These are phyloP conservation scores for Smallanthus sonchifolius DNA, from an alignment of 129 eudicot species.

Conservation along the genomic window DNA sequence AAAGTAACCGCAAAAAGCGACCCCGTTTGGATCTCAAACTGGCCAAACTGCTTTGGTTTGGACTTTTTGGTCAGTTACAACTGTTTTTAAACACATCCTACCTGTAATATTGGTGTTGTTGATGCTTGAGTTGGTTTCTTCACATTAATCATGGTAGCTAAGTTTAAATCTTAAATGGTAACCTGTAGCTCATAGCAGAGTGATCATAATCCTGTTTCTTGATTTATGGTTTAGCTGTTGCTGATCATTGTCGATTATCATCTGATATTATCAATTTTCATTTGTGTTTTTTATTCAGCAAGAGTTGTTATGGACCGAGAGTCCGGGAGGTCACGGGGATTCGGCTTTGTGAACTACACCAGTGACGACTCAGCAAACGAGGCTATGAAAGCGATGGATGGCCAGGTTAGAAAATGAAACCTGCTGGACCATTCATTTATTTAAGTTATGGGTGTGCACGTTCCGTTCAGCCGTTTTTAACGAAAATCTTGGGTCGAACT, in stretches of 20 bases:
- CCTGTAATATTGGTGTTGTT: neutral
- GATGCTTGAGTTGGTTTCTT: neutral
- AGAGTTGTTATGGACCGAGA: constrained; percentile 62
- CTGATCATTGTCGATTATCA: neutral
- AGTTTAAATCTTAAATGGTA: neutral
- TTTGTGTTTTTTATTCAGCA: constrained; percentile 33
- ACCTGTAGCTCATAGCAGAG: neutral
- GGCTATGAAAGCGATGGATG: constrained; percentile 65
- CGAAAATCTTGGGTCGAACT: too few species aligned
- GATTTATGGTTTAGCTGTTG: neutral
- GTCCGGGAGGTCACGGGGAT: constrained; percentile 71
- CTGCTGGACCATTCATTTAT: neutral
- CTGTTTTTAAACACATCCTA: too few species aligned
- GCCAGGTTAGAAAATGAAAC: constrained; percentile 38
- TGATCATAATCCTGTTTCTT: neutral
- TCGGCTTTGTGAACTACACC: constrained; percentile 60
- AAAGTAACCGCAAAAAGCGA: too few species aligned
- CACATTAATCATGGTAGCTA: neutral
- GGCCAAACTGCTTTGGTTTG: too few species aligned
- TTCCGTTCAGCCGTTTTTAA: too few species aligned
- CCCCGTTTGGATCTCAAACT: too few species aligned
- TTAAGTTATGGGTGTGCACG: too few species aligned
- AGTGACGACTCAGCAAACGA: constrained; percentile 38
- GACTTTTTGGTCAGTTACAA: too few species aligned
- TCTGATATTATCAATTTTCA: neutral